Evolutionary conservation across 2,329 filamentous ascomycete genomes (phyloP).

Genomic region (Parascedosporium putredinis): DNA sequence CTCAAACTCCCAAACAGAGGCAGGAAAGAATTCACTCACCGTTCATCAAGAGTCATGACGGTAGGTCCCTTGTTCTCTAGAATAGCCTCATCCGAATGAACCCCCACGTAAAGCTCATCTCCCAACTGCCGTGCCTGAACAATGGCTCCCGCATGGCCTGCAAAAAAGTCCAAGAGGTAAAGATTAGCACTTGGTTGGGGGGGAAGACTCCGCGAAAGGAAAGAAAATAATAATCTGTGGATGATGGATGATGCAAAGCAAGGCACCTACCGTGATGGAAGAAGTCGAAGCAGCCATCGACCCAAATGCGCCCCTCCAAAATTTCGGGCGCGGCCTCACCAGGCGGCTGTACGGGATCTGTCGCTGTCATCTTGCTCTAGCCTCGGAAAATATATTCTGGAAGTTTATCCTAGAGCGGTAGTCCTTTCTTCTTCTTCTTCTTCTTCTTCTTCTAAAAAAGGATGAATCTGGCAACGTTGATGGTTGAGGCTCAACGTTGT

Average conservation of each 20-base stretch:
- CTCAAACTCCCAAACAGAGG: too few species aligned
- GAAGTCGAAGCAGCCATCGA: slow-evolving; percentile 98
- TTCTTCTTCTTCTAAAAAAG: too few species aligned
- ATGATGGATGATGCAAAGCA: too few species aligned
- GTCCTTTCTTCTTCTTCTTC: too few species aligned
- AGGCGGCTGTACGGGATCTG: slow-evolving; percentile 19
- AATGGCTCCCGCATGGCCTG: slow-evolving; percentile 92
- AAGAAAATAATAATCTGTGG: too few species aligned
- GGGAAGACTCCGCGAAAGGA: too few species aligned
- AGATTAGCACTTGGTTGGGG: slow-evolving; percentile 1
- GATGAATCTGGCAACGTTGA: too few species aligned
- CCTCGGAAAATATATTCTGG: too few species aligned
- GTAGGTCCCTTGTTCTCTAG: slow-evolving; percentile 95
- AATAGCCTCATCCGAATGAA: slow-evolving; percentile 94
- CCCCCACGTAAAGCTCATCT: slow-evolving; percentile 77
- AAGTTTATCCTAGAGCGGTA: too few species aligned
- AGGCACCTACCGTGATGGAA: slow-evolving; percentile 71
- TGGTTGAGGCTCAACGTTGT: too few species aligned
- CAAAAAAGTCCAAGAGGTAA: too few species aligned
- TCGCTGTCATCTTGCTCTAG: not conserved
- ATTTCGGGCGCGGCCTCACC: slow-evolving; percentile 44
- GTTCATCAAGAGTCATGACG: slow-evolving; percentile 88
- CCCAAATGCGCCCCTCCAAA: slow-evolving; percentile 74
- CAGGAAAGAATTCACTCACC: too few species aligned
- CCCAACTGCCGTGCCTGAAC: slow-evolving; percentile 90